Base-by-base conservation (phyloP, 192 early-diverging fungal genomes). In the Pecoramyces ruminantium region DNA sequence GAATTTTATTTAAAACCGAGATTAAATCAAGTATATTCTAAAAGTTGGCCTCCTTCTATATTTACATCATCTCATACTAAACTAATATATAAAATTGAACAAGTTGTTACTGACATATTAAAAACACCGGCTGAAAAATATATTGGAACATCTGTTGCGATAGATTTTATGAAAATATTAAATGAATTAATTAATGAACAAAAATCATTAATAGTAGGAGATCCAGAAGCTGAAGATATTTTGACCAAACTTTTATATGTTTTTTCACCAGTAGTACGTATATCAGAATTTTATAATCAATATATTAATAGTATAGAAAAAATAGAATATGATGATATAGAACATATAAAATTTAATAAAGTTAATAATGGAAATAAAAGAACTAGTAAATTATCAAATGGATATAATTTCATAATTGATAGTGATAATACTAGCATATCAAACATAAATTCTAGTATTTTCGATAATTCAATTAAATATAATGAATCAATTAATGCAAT, bases 1-100 rank as follows among this genome's bases (percentile, higher is more conserved):
- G 39, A 40, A 38, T 80, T 16, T 15, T 77, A 78, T 29, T 21
- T 78, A 38, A 9, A 18, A 78, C 30, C 78, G 21, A 30, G 15
- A 78, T 15, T 83, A 29, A 78, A 87, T 30, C 83, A 91, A 38
- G 83, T 86, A 78, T 88, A 87, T 77, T 92, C 91, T 18, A 92
- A 86, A 79, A 90, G 89, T 78, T 92, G 91, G 91, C 91, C 91
- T 5, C 89, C 91, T 15, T 89, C 89, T 2, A 84, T 88, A 15
- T 80, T 90, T n/a, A 87, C 85, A 0, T 86, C 91, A n/a, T 87
- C 85, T 17, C 87, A 89, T n/a, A 87, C 88, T 1, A 84, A 86
- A n/a, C 77, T 92, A 21, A 79, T 89, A 15, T 81, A 84, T 2
- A 84, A 86, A 17, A 90, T 92, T 79, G 91, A 92, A 78, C 82